Base-by-base conservation (phyloP, 1,284 basidiomycete species). In the Heterobasidion annosum region DNA sequence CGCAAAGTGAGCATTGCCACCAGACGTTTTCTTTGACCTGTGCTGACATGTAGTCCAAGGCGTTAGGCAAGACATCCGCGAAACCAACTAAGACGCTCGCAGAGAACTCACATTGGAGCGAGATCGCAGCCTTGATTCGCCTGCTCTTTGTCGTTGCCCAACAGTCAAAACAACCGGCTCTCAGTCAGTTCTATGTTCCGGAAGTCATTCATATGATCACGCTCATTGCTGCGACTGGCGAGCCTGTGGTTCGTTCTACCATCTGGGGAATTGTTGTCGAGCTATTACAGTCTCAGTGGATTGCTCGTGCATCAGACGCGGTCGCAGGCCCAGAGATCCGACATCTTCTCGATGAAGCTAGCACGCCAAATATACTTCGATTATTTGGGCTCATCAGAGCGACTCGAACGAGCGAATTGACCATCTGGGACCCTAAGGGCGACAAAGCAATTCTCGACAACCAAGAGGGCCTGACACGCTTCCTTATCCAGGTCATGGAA, bases 251-350 rank as follows among this genome's bases (percentile, higher is more conserved):
- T 52, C 83, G 91, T 15, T 85, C 85, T 58, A 87, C 90, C 5
- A 81, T 91, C 46, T 91, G 91, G 64, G 90, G 88, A 2, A 79
- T 91, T 47, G 71, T 91, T 54, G 77, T 93, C 65, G 93, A 93
- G 66, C 75, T 91, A 33, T 70, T 94, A 25, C 91, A 94, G 61
- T 80, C 85, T 0, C 68, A 93, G 9, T 83, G 83, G 65, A 71
- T 81, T 33, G 71, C 78, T 9, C 77, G 78, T 32, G 69, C 75
- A 10, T 82, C 85, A 34, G 85, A 89, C 48, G 65, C 76, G 8
- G 72, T 73, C 16, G 75, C 67, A 10, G 64, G 75, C 16, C 72
- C 83, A 2, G 80, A 82, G 47, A 70, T 91, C 12, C 74, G 79
- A 45, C 68, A 74, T 48, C 68, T 93, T 7, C 76, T 93, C 56